A percentile compares a stretch with the other conserved stretches of the same genome.
These are phyloP conservation scores for Bacterosira constricta DNA, from an alignment of 108 stramenopile species.

Conservation along the genomic window DNA sequence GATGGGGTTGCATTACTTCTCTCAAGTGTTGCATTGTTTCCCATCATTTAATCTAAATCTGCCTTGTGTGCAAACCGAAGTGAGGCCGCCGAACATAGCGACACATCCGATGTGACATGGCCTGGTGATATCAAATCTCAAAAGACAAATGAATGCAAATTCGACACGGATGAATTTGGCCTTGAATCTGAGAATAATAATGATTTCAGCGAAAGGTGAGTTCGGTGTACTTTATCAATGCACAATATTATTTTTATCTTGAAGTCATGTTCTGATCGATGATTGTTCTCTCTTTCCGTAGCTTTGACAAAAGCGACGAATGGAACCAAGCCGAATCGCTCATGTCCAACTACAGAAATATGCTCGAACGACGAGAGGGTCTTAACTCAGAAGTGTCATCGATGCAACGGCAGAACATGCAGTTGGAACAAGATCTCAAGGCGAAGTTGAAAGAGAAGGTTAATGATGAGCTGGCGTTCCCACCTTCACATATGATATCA, in stretches of 20 bases:
- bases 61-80: neutral
- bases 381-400: slow-evolving; percentile 12
- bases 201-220: neutral
- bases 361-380: slow-evolving; percentile 38
- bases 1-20: neutral
- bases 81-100: neutral
- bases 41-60: neutral
- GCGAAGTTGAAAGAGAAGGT: slow-evolving; percentile 25
- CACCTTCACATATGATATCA: slow-evolving; percentile 31
- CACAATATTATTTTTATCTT: neutral
- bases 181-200: neutral
- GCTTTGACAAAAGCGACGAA: slow-evolving; percentile 32
- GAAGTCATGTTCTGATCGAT: neutral
- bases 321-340: slow-evolving; percentile 47
- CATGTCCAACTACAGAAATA: slow-evolving; percentile 37
- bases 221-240: neutral
- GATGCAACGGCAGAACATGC: slow-evolving; percentile 14
- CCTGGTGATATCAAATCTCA: neutral
- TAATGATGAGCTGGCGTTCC: slow-evolving; percentile 27
- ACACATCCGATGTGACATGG: slow-evolving; percentile 22
- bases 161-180: neutral
- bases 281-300: neutral
- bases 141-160: neutral
- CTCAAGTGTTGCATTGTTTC: neutral
- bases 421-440: slow-evolving; percentile 29